A percentile compares a stretch with the other conserved stretches of the same genome.
These are phyloP conservation scores for Pythium phragmitis DNA, from an alignment of 352 stramenopile genomes.

Conservation along the genomic window DNA sequence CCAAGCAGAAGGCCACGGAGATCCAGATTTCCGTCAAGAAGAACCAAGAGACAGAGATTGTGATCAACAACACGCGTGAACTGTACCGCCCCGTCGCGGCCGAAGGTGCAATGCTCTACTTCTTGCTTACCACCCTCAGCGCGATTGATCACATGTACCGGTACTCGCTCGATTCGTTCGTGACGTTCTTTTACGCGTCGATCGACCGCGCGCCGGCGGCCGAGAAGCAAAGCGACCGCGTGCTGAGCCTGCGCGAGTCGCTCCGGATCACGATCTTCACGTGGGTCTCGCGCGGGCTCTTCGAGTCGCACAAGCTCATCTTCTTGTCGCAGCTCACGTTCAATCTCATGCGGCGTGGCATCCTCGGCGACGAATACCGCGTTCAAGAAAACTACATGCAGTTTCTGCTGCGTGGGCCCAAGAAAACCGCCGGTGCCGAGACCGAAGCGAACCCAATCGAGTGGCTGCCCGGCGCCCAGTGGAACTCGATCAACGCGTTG, in stretches of 20 bases:
- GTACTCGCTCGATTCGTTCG: slow-evolving; percentile 91
- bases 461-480: slow-evolving; percentile 86
- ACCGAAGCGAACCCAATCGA: slow-evolving; percentile 52
- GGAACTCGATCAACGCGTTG: slow-evolving; percentile 77
- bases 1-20: slow-evolving; percentile 88
- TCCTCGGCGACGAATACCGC: slow-evolving; percentile 54
- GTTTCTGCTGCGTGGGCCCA: slow-evolving; percentile 81
- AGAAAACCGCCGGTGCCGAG: slow-evolving; percentile 47
- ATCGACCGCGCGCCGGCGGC: slow-evolving; percentile 39
- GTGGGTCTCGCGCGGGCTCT: slow-evolving; percentile 89
- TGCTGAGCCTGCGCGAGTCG: slow-evolving; percentile 61
- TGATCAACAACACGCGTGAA: slow-evolving; percentile 91
- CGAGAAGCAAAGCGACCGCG: slow-evolving; percentile 32
- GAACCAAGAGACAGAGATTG: slow-evolving; percentile 85
- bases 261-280: slow-evolving; percentile 87
- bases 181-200: slow-evolving; percentile 80
- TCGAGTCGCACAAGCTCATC: slow-evolving; percentile 91
- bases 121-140: slow-evolving; percentile 87
- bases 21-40: slow-evolving; percentile 80
- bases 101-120: slow-evolving; percentile 92
- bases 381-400: slow-evolving; percentile 76
- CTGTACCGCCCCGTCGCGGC: slow-evolving; percentile 88
- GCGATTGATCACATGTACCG: slow-evolving; percentile 94
- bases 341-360: slow-evolving; percentile 62
- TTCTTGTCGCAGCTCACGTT: slow-evolving; percentile 90